Percentiles rank a stretch among this genome's conserved stretches.
phyloP scores from a whole-genome alignment of 2,329 filamentous ascomycete genomes.

The Fonsecaea pugnacius region DNA sequence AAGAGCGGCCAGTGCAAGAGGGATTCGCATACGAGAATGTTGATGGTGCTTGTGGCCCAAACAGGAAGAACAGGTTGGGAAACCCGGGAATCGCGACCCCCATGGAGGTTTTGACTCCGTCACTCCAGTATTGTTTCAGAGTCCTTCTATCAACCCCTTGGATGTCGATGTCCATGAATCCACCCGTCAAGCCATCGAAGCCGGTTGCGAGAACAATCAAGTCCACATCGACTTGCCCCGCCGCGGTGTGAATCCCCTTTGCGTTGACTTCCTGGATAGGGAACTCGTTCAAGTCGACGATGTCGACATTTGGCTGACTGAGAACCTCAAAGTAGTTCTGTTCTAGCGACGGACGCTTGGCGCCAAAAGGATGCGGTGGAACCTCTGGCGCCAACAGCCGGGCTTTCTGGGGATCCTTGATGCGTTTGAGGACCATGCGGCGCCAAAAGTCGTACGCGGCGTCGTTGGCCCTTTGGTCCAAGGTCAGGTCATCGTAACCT shows the following conservation, averaged over 20 bases:
- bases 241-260: slow-evolving; percentile 13
- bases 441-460: slow-evolving; percentile 61
- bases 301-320: slow-evolving; percentile 51
- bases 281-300: slow-evolving; percentile 51
- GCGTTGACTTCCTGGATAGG: slow-evolving; percentile 34
- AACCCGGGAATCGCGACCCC: slow-evolving; percentile 49
- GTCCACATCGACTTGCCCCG: slow-evolving; percentile 53
- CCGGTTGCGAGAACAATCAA: slow-evolving; percentile 50
- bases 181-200: slow-evolving; percentile 50
- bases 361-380: slow-evolving; percentile 60
- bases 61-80: slow-evolving; percentile 57
- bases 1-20: neutral
- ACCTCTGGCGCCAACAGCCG: slow-evolving; percentile 59
- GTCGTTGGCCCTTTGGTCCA: slow-evolving; percentile 55
- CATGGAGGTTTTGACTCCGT: slow-evolving; percentile 47
- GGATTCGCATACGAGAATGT: slow-evolving; percentile 38
- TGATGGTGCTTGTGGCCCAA: slow-evolving; percentile 60
- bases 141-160: slow-evolving; percentile 39
- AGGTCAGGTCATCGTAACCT: slow-evolving; percentile 57
- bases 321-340: slow-evolving; percentile 57
- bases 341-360: slow-evolving; percentile 57
- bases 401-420: slow-evolving; percentile 55
- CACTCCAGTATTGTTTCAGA: slow-evolving; percentile 44
- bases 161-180: slow-evolving; percentile 46
- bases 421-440: slow-evolving; percentile 56